Percentiles rank a stretch among this genome's conserved stretches.
phyloP scores from a whole-genome alignment of 2,329 filamentous ascomycete species.

The Aspergillus alliaceus region DNA sequence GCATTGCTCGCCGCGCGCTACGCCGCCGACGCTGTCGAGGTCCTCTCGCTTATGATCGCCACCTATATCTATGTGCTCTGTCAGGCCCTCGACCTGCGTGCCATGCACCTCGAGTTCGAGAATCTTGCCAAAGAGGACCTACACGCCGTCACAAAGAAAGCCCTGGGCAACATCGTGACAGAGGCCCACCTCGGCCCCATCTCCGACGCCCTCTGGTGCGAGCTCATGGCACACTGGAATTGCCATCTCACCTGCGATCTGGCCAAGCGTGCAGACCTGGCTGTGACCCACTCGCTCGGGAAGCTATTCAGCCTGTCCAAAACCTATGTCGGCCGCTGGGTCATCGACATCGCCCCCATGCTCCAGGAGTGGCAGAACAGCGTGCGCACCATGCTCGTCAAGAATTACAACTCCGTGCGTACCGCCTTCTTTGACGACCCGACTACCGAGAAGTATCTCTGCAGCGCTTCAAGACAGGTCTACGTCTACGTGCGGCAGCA shows the following conservation, averaged over 20 bases:
- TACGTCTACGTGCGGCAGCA: slow-evolving; percentile 38
- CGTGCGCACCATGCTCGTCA: background rate
- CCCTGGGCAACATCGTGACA: background rate
- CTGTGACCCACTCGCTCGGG: too few relatives aligned
- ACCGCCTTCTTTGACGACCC: slow-evolving; percentile 14
- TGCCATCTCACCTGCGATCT: too few relatives aligned
- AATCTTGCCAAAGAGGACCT: background rate
- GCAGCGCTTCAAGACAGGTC: slow-evolving; percentile 29
- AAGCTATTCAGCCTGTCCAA: too few relatives aligned
- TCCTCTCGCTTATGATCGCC: slow-evolving; percentile 56
- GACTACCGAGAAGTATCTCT: slow-evolving; percentile 25
- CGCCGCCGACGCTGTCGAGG: slow-evolving; percentile 55
- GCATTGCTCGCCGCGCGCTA: slow-evolving; percentile 59
- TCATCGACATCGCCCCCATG: too few relatives aligned
- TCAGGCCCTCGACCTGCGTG: slow-evolving; percentile 57
- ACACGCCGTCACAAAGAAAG: too few relatives aligned
- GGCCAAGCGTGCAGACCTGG: too few relatives aligned
- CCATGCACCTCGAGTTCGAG: slow-evolving; percentile 13
- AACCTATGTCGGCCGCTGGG: too few relatives aligned
- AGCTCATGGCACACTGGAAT: too few relatives aligned
- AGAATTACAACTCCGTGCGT: slow-evolving; percentile 8
- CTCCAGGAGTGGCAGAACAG: background rate
- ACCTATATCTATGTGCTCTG: slow-evolving; percentile 55
- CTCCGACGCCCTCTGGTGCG: too few relatives aligned
- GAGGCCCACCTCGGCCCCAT: too few relatives aligned